Evolutionary conservation across 495 filamentous ascomycete species (phyloP), one percentile per base, ranked within the genome.

Genomic region (Aspergillus steynii): DNA sequence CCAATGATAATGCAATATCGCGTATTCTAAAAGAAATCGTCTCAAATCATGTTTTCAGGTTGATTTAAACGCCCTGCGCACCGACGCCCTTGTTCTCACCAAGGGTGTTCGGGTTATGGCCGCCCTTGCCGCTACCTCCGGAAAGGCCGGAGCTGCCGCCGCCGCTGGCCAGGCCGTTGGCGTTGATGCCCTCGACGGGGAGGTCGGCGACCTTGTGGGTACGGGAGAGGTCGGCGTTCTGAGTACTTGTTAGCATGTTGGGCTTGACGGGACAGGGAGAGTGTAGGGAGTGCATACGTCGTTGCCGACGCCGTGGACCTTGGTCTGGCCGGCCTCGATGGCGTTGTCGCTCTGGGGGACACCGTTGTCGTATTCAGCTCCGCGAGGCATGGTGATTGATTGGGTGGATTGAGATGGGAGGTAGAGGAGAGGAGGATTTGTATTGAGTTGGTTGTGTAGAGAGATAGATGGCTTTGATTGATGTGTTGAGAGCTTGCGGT

Each of bases 301-400:
- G 9, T 66, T 58, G 61, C 72, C 75, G 32, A 64, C 67, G 32
- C 77, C 78, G 68, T 80, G 78, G 53, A 62, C 72, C 68, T 80
- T 79, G 57, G 59, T 80, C 31, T 74, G 63, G 52, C 76, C 79
- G 34, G 74, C 61, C 56, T 82, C 82, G 47, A 83, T 74, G 37
- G 79, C 65, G 67, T 83, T 82, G 64, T 83, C 82, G 65, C 77
- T 78, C 50, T 79, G 75, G 60, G 75, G 75, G 64, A 80, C 59
- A 48, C 72, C 71, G 67, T 83, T 76, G 60, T 80, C 77, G 73
- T 73, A 83, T 46, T 82, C 76, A 52, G 78, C 79, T 68, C 80
- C 80, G 67, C 80, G 80, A 69, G 75, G 73, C 80, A 83, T 83
- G 60, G 37, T 77, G 74, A 63, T 34, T 50, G 48, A 58, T 52